These are phyloP conservation scores for Solanum infundibuliforme DNA, from an alignment of 257 asterid species.

Conservation along the genomic window DNA sequence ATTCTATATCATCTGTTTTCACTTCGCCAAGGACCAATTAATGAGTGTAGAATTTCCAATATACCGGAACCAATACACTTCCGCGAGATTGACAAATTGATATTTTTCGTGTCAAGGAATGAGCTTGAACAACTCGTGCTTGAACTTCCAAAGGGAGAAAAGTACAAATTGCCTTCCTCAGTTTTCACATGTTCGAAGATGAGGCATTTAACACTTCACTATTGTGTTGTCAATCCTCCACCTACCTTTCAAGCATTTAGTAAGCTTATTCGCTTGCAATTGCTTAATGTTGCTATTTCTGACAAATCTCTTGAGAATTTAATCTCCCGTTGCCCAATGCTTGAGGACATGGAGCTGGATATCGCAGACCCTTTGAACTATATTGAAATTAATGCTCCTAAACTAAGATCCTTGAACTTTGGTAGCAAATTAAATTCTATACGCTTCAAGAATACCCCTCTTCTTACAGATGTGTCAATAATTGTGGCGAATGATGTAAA, in stretches of 20 bases:
- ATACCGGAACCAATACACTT: neutral
- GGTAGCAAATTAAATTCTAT: neutral
- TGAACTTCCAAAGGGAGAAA: neutral
- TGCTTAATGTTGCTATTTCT: neutral
- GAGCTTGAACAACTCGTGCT: neutral
- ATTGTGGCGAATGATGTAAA: neutral
- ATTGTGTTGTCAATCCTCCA: neutral
- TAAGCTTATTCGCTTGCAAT: neutral
- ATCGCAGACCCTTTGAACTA: neutral
- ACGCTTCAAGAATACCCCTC: neutral
- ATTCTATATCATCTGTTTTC: neutral
- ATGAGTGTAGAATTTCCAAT: neutral
- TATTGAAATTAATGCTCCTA: slow-evolving; percentile 1
- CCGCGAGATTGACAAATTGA: neutral
- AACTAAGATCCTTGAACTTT: neutral
- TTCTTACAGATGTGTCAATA: neutral
- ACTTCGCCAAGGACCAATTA: slow-evolving; percentile 3
- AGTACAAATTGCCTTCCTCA: neutral
- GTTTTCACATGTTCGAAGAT: neutral
- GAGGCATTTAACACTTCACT: neutral
- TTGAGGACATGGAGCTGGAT: neutral
- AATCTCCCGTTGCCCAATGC: neutral
- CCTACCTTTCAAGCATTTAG: neutral
- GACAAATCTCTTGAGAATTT: neutral
- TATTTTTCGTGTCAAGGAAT: neutral